Evolutionary conservation across 2,329 filamentous ascomycete genomes (phyloP).

Genomic region (Aspergillus quadricinctus): DNA sequence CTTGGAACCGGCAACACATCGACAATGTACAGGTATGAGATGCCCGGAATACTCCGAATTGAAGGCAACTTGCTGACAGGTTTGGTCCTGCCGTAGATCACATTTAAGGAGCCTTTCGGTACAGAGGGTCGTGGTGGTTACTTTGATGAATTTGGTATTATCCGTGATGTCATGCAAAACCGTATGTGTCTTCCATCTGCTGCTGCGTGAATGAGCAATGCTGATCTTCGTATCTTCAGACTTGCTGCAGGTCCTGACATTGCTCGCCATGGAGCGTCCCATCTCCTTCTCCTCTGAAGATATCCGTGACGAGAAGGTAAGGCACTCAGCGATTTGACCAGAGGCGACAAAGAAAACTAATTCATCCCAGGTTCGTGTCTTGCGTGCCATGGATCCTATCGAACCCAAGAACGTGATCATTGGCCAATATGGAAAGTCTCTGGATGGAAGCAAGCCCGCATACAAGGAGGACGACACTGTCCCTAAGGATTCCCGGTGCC

Average conservation of each 20-base stretch:
- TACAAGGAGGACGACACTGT: conserved; percentile 99
- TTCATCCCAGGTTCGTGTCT: conserved; percentile 65
- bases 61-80: conserved; percentile 1
- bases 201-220: background rate
- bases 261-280: conserved; percentile 95
- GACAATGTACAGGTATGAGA: conserved; percentile 77
- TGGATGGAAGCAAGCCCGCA: conserved; percentile 91
- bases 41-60: background rate
- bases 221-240: conserved; percentile 46
- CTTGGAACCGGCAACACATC: conserved; percentile 99
- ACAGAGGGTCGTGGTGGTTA: conserved; percentile 97
- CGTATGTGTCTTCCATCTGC: conserved; percentile 45
- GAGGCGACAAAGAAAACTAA: background rate
- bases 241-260: conserved; percentile 88
- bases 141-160: conserved; percentile 99
- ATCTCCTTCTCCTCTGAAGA: conserved; percentile 98
- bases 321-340: background rate
- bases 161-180: conserved; percentile 99
- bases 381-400: conserved; percentile 87
- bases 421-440: conserved; percentile 92
- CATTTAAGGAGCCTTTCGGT: conserved; percentile 99
- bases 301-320: conserved; percentile 88
- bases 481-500: conserved; percentile 93
- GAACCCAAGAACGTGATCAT: conserved; percentile 99
- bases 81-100: conserved; percentile 55